Conservation (phyloP, 495 filamentous ascomycete genomes). For the Tricharina praecox region DNA sequence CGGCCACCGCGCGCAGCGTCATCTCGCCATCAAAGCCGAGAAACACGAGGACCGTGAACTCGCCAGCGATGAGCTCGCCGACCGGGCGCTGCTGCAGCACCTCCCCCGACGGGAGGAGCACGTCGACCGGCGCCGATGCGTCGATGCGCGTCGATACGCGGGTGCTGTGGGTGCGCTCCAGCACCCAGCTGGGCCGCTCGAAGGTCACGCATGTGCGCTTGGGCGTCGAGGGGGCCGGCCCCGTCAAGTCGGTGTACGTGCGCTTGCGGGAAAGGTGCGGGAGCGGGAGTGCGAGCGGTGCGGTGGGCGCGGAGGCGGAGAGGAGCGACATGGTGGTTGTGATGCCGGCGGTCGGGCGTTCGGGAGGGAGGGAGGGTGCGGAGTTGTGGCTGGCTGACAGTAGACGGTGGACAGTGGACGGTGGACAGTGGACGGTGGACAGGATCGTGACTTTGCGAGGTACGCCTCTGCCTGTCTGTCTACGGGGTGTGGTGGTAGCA, state of each 20-base stretch:
- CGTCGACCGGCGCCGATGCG: not conserved
- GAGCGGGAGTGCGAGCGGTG: conserved; percentile 14
- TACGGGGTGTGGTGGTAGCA: not conserved
- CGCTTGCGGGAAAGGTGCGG: conserved; percentile 11
- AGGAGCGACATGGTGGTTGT: conserved; percentile 1
- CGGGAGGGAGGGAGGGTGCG: not conserved
- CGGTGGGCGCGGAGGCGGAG: not conserved
- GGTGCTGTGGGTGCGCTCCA: not conserved
- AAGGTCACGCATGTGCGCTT: conserved; percentile 9
- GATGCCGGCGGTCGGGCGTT: not conserved
- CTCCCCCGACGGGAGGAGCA: not conserved
- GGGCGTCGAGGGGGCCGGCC: conserved; percentile 20
- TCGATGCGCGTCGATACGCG: not conserved
- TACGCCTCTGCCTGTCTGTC: not conserved
- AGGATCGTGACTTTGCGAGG: not conserved
- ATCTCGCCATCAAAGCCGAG: conserved; percentile 7
- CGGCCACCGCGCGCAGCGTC: not conserved
- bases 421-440: too few species aligned
- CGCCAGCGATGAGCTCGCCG: not conserved
- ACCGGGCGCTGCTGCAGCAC: not conserved
- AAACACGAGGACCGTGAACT: conserved; percentile 23
- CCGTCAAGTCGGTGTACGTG: conserved; percentile 13
- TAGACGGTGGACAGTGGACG: too few species aligned
- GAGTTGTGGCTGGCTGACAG: not conserved
- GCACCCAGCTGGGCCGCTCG: conserved; percentile 19